Conservation (phyloP, 116 monocot species). For the Zostera marina region DNA sequence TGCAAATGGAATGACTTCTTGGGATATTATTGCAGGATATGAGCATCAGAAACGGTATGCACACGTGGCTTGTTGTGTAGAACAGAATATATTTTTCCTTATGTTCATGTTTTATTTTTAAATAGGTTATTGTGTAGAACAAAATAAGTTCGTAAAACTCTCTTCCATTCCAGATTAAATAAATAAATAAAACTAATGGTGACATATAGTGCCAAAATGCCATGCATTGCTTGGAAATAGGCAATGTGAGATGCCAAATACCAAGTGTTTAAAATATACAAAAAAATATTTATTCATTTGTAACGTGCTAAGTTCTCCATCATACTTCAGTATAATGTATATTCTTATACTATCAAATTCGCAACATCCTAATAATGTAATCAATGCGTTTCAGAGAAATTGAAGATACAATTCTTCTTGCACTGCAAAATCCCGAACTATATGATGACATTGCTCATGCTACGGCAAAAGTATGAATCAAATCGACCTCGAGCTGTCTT, state of each 20-base stretch:
- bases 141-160: no score
- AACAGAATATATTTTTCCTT: not conserved
- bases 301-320: no score
- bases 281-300: no score
- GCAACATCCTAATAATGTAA: not conserved
- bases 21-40: constrained; percentile 98
- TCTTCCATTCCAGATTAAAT: no score
- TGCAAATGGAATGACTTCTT: constrained; percentile 36
- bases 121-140: no score
- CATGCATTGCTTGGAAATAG: no score
- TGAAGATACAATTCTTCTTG: constrained; percentile 80
- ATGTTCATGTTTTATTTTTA: no score
- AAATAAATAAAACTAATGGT: no score
- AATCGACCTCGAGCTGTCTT: constrained; percentile 90
- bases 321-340: not conserved
- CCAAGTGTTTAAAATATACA: no score
- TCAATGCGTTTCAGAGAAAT: constrained; percentile 45
- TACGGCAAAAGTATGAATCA: constrained; percentile 72
- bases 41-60: constrained; percentile 72
- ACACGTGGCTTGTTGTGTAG: not conserved
- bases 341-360: not conserved
- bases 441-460: constrained; percentile 92
- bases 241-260: no score
- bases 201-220: no score
- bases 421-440: constrained; percentile 67